These are phyloP conservation scores for Rhodotorula mucilaginosa DNA, from an alignment of 1,284 basidiomycete species.

Conservation along the genomic window DNA sequence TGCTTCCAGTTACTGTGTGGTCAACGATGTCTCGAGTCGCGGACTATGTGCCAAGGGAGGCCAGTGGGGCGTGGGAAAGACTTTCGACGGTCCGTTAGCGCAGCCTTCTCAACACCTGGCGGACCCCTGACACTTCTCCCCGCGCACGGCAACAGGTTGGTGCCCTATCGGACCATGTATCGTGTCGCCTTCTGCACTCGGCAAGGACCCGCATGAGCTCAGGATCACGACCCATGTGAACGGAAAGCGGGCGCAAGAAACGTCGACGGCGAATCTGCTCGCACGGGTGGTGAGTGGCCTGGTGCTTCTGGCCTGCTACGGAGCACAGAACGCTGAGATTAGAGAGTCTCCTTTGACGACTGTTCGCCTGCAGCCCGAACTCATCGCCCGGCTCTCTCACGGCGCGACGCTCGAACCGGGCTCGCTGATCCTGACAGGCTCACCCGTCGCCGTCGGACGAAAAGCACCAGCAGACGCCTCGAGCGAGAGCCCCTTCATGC, in stretches of 20 bases:
- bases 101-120: neutral
- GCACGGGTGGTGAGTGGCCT: constrained; percentile 38
- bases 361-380: constrained; percentile 54
- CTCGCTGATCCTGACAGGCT: constrained; percentile 75
- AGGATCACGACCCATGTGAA: constrained; percentile 67
- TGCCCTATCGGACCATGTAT: constrained; percentile 57
- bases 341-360: neutral
- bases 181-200: constrained; percentile 63
- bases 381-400: constrained; percentile 74
- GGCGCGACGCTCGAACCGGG: constrained; percentile 81
- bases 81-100: constrained; percentile 35
- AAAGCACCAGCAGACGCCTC: constrained; percentile 45
- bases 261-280: constrained; percentile 57
- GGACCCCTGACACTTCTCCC: neutral
- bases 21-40: constrained; percentile 36
- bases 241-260: constrained; percentile 66
- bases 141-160: constrained; percentile 28
- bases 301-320: too few species aligned
- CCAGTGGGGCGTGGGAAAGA: constrained; percentile 43
- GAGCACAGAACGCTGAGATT: too few species aligned
- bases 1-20: constrained; percentile 42
- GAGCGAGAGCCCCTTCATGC: constrained; percentile 67
- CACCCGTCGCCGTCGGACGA: constrained; percentile 54
- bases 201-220: constrained; percentile 65
- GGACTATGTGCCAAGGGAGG: constrained; percentile 26